phyloP scores from a whole-genome alignment of 768 basidiomycete genomes.

The Pisolithus microcarpus region DNA sequence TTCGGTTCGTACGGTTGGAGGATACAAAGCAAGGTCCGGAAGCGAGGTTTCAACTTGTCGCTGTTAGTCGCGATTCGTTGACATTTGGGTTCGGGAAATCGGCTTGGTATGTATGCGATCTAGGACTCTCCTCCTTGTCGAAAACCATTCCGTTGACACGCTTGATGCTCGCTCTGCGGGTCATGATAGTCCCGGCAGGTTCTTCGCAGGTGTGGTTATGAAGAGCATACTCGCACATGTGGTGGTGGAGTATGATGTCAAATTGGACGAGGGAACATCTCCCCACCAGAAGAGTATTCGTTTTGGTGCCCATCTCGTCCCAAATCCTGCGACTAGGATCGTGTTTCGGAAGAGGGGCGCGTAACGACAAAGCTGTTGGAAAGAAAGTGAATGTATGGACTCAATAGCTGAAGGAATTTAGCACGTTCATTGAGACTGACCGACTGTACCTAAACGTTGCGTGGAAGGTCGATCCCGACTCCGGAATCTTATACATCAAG shows the following conservation, averaged over 20 bases:
- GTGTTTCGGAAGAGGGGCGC: neutral
- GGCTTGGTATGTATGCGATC: constrained; percentile 15
- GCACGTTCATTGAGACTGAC: too few species aligned
- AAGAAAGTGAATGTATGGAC: too few species aligned
- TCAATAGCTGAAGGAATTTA: too few species aligned
- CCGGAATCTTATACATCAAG: too few species aligned
- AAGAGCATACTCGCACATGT: constrained; percentile 40
- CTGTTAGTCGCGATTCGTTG: constrained; percentile 28
- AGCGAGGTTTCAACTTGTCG: constrained; percentile 29
- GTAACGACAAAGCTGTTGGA: too few species aligned
- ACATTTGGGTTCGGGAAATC: constrained; percentile 31
- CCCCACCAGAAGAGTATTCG: neutral
- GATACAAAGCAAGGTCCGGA: constrained; percentile 24
- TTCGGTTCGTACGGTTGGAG: constrained; percentile 38
- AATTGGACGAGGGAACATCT: constrained; percentile 25
- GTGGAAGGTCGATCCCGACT: too few species aligned
- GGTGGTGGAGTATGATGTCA: constrained; percentile 34
- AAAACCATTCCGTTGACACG: neutral
- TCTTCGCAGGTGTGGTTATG: constrained; percentile 35
- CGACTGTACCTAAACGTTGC: too few species aligned
- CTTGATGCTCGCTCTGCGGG: too few species aligned
- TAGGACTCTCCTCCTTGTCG: neutral
- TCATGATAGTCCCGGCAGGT: constrained; percentile 32
- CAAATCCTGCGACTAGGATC: neutral
- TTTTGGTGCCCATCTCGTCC: neutral